Base-by-base conservation (phyloP, 305 asterid species). In the Fraxinus baroniana region DNA sequence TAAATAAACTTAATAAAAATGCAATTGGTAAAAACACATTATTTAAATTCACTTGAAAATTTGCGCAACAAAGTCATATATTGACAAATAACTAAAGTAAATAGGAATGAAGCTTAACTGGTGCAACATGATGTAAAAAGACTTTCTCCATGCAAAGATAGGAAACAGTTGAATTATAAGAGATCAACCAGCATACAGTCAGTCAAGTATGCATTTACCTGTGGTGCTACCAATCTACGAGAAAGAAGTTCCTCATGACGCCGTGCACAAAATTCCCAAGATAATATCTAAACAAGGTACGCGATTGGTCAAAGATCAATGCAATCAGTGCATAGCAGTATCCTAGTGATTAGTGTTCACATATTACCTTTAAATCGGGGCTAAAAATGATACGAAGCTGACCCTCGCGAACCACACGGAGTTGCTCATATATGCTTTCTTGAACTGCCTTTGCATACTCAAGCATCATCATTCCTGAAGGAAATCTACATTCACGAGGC, bases 221-320 rank as follows among this genome's bases (percentile, higher is more conserved):
- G 98, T 5, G 99, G 98, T 20, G 98, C 97, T 84, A 96, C 94
- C 89, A 92, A 83, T 90, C 95, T 89, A 77, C 99, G 94, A 78
- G 97, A 93, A 82, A 97, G 97, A 86, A 97, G 97, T 86, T 97
- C 99, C 88, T 95, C 99, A 85, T 97, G 99, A 64, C 92, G 93
- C 72, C 96, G 92, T 0, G 97, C 98, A 87, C 98, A 97, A 79
- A 97, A 97, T 83, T 97, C 99, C 99, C 99, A 97, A 37, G 97
- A 93, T 71, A 92, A 85, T 86, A 95, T 97, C 98, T 97, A 82
- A 74, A 80, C 30, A 79, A 49, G 52, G 76, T 66, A 37, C 73
- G 81, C 76, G 76, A 84, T 79, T 79, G 84, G 82, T 79, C 82
- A 81, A 74, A 73, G 85, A 78, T 46, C 41, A 86, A 39, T n/a